Conservation (phyloP, 441 rosid species). For the Aquilaria agallochum region DNA sequence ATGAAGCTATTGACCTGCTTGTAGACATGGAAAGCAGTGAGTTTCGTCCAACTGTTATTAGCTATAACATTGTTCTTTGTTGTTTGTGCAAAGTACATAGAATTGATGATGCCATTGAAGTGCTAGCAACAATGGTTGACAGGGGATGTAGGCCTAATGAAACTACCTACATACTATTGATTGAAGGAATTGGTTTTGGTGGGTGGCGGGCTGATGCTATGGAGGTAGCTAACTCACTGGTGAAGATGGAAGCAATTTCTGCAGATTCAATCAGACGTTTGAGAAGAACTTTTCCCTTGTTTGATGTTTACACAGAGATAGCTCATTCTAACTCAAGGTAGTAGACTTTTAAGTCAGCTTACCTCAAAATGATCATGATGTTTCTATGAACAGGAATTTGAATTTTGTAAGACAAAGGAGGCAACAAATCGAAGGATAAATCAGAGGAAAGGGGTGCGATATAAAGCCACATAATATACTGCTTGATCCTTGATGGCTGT, state of each 20-base stretch:
- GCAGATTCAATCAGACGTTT: slow-evolving; percentile 47
- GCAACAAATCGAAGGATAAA: background rate
- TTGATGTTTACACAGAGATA: slow-evolving; percentile 29
- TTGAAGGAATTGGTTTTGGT: slow-evolving; percentile 71
- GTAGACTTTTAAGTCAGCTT: slow-evolving; percentile 7
- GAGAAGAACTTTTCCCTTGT: slow-evolving; percentile 60
- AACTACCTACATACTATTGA: slow-evolving; percentile 56
- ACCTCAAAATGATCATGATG: background rate
- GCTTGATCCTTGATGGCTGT: no score
- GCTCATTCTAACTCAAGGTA: slow-evolving; percentile 23
- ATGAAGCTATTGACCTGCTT: slow-evolving; percentile 64
- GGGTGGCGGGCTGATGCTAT: slow-evolving; percentile 69
- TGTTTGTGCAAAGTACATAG: slow-evolving; percentile 66
- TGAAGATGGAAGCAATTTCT: slow-evolving; percentile 47
- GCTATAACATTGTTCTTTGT: slow-evolving; percentile 62
- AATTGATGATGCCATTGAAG: slow-evolving; percentile 59
- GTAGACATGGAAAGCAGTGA: slow-evolving; percentile 58
- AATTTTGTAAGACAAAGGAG: background rate
- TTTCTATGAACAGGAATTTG: background rate
- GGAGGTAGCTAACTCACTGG: slow-evolving; percentile 55
- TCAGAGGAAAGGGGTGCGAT: no score
- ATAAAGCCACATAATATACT: no score
- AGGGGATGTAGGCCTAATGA: slow-evolving; percentile 69
- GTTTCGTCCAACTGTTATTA: slow-evolving; percentile 52
- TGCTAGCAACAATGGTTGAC: slow-evolving; percentile 53